Base-by-base conservation (phyloP, 805 yeast genomes). In the Ogataea ganodermae region DNA sequence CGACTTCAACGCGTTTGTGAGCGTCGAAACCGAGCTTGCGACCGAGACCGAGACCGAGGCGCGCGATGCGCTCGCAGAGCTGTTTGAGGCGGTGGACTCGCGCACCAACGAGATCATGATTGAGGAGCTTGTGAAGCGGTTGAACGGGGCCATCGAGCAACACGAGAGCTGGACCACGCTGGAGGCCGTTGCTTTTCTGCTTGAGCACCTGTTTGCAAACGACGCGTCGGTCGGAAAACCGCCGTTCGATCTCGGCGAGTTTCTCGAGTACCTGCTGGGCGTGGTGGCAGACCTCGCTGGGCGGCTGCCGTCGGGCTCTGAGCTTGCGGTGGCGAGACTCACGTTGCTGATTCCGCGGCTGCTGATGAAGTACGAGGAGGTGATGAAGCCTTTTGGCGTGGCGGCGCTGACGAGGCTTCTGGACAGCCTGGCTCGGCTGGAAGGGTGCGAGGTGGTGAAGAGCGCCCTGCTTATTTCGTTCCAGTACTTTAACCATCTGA, bases 11-110 rank as follows among this genome's bases (percentile, higher is more conserved):
- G 66, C 64, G 3, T 89, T 80, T 62, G 86, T 89, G 5, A 78
- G 90, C 2, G 84, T 80, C 28, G 90, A 87, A 47, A 74, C 88
- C 1, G 96, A 89, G 1, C 72, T 90, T 26, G 68, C 83, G 0
- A 68, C 83, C 0, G 78, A 76, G 4, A 65, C 67, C 13, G 45
- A 38, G 6, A 36, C 46, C 8, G 65, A 76, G 2, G 76, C 83
- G 1, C 76, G 98, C 44, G 85, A 82, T 41, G 75, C 86, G 0
- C 69, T 83, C 1, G 71, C 72, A 22, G 89, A 84, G 23, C 75
- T 80, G 27, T 53, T 87, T 4, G 66, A 77, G 0, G 83, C 80
- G 17, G 55, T 83, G 28, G 70, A 75, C 30, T 68, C 66, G 4
- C 38, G 42, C 0, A 83, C 80, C 52, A 69, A 76, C 7, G 44